These are phyloP conservation scores for Carex arenaria DNA, from an alignment of 202 grass and related monocot species.

Conservation along the genomic window DNA sequence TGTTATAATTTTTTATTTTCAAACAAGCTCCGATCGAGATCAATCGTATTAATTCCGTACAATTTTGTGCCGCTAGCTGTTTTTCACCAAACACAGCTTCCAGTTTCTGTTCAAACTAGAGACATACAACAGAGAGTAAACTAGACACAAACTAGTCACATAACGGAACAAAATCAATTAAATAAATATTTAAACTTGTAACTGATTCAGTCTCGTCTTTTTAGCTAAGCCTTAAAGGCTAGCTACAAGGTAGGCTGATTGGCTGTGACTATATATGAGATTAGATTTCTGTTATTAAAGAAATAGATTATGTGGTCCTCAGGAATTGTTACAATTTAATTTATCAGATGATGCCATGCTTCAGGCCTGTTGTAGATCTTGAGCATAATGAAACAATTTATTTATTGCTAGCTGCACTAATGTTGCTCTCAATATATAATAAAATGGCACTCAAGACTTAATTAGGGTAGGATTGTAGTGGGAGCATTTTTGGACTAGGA, in stretches of 20 bases:
- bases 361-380: background rate
- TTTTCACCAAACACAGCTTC: background rate
- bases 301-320: background rate
- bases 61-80: too few relatives aligned
- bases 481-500: background rate
- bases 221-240: background rate
- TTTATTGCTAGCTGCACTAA: background rate
- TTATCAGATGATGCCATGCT: slow-evolving; percentile 1
- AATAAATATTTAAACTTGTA: slow-evolving; percentile 3
- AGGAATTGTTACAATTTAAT: background rate
- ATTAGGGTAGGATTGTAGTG: background rate
- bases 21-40: too few relatives aligned
- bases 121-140: background rate
- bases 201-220: background rate
- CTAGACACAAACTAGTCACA: background rate
- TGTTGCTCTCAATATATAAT: background rate
- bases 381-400: background rate
- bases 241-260: background rate
- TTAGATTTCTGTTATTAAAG: background rate
- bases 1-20: too few relatives aligned
- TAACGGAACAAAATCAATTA: background rate
- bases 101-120: background rate
- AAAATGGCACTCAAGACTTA: background rate
- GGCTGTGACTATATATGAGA: background rate
- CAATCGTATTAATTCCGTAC: too few relatives aligned